A percentile compares a stretch with the other conserved stretches of the same genome.
Conservation (phyloP, 202 grass and related monocot species). For the Cymbopogon flexuosus region DNA sequence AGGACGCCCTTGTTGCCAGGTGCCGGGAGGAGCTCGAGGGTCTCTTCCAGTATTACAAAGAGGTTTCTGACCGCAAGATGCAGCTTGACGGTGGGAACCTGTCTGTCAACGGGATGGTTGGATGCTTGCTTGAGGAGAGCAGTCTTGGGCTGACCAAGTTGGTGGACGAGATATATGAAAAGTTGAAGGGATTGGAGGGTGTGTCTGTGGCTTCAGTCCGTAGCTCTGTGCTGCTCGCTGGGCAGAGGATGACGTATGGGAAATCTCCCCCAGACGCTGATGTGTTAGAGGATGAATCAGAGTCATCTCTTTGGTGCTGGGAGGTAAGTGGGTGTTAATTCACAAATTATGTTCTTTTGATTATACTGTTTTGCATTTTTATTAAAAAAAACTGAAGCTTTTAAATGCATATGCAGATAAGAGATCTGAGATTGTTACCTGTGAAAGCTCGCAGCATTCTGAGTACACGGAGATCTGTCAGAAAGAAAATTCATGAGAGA, state of each 20-base stretch:
- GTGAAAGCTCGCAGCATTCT: slow-evolving; percentile 46
- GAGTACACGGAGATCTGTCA: slow-evolving; percentile 49
- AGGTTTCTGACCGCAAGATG: slow-evolving; percentile 50
- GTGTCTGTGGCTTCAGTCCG: slow-evolving; percentile 52
- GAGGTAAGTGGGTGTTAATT: slow-evolving; percentile 55
- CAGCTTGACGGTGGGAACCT: slow-evolving; percentile 36
- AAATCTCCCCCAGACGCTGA: slow-evolving; percentile 56
- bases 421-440: slow-evolving; percentile 75
- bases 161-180: slow-evolving; percentile 54
- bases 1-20: slow-evolving; percentile 38
- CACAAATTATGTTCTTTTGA: background rate
- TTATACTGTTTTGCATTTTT: background rate
- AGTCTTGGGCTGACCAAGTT: slow-evolving; percentile 62
- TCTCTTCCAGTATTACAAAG: slow-evolving; percentile 52
- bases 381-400: background rate
- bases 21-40: slow-evolving; percentile 54
- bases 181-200: slow-evolving; percentile 47
- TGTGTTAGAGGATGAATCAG: slow-evolving; percentile 87
- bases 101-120: slow-evolving; percentile 49
- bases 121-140: slow-evolving; percentile 79
- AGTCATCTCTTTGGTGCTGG: slow-evolving; percentile 84
- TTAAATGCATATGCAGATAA: slow-evolving; percentile 49
- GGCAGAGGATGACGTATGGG: slow-evolving; percentile 84
- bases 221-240: slow-evolving; percentile 55
- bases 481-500: slow-evolving; percentile 90